Evolutionary conservation across 1,139 yeast genomes (phyloP), one percentile per base, ranked within the genome.

Genomic region (Debaryomyces nepalensis): DNA sequence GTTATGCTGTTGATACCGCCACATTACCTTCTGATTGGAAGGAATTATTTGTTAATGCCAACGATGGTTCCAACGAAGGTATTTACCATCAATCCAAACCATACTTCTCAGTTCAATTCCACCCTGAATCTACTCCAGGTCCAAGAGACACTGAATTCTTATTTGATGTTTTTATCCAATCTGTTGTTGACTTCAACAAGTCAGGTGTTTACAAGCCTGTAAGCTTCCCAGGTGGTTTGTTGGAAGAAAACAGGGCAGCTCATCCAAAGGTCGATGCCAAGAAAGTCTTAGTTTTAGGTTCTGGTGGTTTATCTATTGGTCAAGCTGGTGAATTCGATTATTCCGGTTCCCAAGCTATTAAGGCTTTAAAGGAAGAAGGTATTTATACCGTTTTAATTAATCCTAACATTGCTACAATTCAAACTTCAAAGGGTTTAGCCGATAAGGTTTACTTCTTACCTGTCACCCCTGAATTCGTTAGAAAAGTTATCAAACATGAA

Each of bases 321-420:
- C 99, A 93, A 77, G 99, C 99, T 51, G 99, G 99, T 70, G 99
- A 93, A 73, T 93, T 93, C 64, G 99, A 93, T 69, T 93, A 93
- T 72, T 90, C 97, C 43, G 98, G 98, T 61, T 89, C 97, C 48
- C 96, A 88, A 69, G 93, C 95, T 50, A 85, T 87, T 62, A 86
- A 87, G 68, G 99, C 99, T 42, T 79, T 93, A 73, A 91, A 89
- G 67, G 98, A 93, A 75, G 99, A 90, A 71, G 97, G 97, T 53
- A 93, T 90, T 55, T 87, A 90, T 75, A 90, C 99, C 43, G 86
- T 93, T 53, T 79, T 93, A 64, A 91, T 93, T 64, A 93, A 93
- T 68, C 99, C 99, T 47, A 93, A 93, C 68, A 93, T 93, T 64
- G 99, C 99, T 41, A 93, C 99, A 34, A 95, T 91, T 59, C 99